Base-by-base conservation (phyloP, 306 rosid species). In the Cucumis cinereus region DNA sequence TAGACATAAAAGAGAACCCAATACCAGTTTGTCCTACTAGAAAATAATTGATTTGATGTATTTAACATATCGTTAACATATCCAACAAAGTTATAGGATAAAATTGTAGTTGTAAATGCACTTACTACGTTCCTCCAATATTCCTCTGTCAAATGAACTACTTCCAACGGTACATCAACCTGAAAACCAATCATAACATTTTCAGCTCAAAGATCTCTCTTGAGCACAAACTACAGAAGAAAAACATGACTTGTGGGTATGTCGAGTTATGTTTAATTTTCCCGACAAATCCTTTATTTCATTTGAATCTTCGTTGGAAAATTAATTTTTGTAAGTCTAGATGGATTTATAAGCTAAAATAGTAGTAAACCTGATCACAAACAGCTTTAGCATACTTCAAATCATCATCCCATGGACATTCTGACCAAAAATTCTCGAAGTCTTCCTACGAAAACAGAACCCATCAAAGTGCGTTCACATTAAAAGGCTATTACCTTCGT, bases 391-490 rank as follows among this genome's bases (percentile, higher is more conserved):
- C 98, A 82, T 84, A 86, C 82, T 85, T 86, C 78, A 94, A 86
- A 83, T 94, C 96, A 49, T 94, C 97, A 75, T 94, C 96, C 98
- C 98, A 94, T 17, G 98, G 98, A 70, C 98, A 91, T 74, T 90
- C 90, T 4, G 97, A 87, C 98, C 97, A 94, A 84, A 84, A 94
- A 79, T 94, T 94, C 86, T 91, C 96, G 23, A 91, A 94, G 59
- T 90, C 97, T 82, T 94, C 98, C 98, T 90, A 87, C 84, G 86
- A 22, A 84, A 81, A 85, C 45, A 12, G 28, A 33, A 73, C 28
- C 8, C 73, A 67, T 68, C 52, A 22, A 64, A 70, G 54, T 49
- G 36, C 30, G 47, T 12, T 16, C 30, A 41, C 62, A 52, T 3
- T 2, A 53, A 71, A 19, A 71, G 4, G 16, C 14, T 72, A 47